A percentile compares a stretch with the other conserved stretches of the same genome.
phyloP scores from a whole-genome alignment of 495 filamentous ascomycete genomes.

The Articulospora tetracladia region DNA sequence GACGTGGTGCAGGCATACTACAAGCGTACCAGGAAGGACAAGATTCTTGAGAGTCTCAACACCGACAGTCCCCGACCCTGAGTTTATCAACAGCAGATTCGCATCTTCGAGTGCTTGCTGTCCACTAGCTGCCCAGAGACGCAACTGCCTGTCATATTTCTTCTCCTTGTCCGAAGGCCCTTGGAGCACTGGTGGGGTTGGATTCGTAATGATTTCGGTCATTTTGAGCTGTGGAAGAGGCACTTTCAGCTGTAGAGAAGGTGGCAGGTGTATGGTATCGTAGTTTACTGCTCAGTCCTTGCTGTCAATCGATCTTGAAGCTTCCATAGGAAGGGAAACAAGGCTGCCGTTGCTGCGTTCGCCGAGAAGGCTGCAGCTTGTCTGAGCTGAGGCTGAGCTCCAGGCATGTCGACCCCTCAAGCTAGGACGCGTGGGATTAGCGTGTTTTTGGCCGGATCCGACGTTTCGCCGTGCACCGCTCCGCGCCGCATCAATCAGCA shows the following conservation, averaged over 20 bases:
- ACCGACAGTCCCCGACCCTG: slow-evolving; percentile 76
- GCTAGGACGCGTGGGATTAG: no score
- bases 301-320: not conserved
- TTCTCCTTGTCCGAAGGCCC: slow-evolving; percentile 82
- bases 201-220: slow-evolving; percentile 29
- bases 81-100: slow-evolving; percentile 84
- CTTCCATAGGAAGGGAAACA: not conserved
- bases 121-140: slow-evolving; percentile 90
- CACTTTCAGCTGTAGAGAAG: not conserved
- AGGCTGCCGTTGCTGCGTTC: no score
- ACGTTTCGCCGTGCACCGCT: no score
- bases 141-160: slow-evolving; percentile 94
- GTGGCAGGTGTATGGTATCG: not conserved
- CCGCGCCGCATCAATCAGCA: no score
- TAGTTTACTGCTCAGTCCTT: not conserved
- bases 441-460: no score
- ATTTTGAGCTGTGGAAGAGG: slow-evolving; percentile 12
- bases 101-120: slow-evolving; percentile 88
- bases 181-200: slow-evolving; percentile 48
- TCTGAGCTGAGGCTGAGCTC: no score
- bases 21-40: slow-evolving; percentile 67
- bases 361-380: no score
- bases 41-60: slow-evolving; percentile 96
- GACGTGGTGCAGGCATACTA: not conserved
- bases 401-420: no score